A percentile compares a stretch with the other conserved stretches of the same genome.
phyloP scores from a whole-genome alignment of 2,329 filamentous ascomycete genomes.

The Trichoderma sp. region DNA sequence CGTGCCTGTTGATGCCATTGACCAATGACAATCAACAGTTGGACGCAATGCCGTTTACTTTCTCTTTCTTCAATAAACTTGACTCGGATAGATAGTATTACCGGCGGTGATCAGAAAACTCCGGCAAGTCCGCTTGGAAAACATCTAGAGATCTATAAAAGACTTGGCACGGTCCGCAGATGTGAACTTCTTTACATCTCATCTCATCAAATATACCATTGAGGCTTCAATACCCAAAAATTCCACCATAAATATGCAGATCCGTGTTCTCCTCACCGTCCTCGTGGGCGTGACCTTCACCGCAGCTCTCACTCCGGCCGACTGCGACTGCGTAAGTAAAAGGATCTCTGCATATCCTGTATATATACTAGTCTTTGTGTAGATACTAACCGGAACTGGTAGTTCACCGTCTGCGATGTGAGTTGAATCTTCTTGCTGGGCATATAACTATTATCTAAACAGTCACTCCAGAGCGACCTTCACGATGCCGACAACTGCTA shows the following conservation, averaged over 20 bases:
- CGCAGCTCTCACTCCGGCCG: neutral
- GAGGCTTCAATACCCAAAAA: neutral
- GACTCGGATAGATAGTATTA: slow-evolving; percentile 1
- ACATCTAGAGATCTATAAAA: neutral
- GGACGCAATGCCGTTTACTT: neutral
- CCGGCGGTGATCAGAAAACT: neutral
- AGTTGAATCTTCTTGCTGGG: neutral
- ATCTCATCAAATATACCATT: neutral
- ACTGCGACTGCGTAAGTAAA: slow-evolving; percentile 12
- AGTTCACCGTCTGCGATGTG: slow-evolving; percentile 2
- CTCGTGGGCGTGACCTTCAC: slow-evolving; percentile 1
- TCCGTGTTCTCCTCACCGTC: neutral
- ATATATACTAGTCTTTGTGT: neutral
- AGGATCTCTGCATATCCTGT: neutral
- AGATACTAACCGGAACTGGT: neutral
- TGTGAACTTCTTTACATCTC: neutral
- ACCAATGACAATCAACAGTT: neutral
- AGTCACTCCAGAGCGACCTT: neutral
- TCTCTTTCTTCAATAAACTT: neutral
- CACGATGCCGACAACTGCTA: slow-evolving; percentile 2
- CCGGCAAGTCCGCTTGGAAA: neutral
- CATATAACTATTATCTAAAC: neutral
- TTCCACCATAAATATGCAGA: neutral
- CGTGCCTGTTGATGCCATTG: neutral
- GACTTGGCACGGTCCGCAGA: too few species aligned